These are phyloP conservation scores for Penicillium antarcticum DNA, from an alignment of 495 filamentous ascomycete genomes.

Conservation along the genomic window DNA sequence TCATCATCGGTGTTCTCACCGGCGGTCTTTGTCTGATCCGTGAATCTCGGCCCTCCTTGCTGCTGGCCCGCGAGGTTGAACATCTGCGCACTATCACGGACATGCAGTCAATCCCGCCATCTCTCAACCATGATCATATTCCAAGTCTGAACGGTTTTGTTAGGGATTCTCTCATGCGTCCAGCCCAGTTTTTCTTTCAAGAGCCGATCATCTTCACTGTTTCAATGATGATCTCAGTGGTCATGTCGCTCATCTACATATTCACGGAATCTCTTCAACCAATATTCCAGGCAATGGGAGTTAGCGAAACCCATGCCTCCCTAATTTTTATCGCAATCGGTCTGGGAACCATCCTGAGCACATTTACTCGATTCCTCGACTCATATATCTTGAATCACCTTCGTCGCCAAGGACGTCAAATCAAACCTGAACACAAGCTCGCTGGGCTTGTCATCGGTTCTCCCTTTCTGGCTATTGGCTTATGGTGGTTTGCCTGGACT, in stretches of 20 bases:
- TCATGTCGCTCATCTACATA: conserved; percentile 52
- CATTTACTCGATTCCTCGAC: conserved; percentile 44
- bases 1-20: conserved; percentile 31
- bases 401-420: conserved; percentile 18
- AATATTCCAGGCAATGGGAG: conserved; percentile 43
- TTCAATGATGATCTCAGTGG: conserved; percentile 42
- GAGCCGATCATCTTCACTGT: conserved; percentile 50
- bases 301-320: conserved; percentile 31
- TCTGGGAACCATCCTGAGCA: conserved; percentile 38
- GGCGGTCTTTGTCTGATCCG: conserved; percentile 34
- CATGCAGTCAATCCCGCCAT: conserved; percentile 19
- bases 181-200: conserved; percentile 42
- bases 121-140: conserved; percentile 41
- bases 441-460: conserved; percentile 43
- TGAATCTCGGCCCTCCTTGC: conserved; percentile 43
- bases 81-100: conserved; percentile 18
- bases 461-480: conserved; percentile 38
- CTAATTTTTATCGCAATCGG: conserved; percentile 45
- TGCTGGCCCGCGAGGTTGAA: conserved; percentile 33
- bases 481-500: conserved; percentile 55
- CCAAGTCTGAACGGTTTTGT: conserved; percentile 37
- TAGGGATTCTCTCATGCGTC: conserved; percentile 39
- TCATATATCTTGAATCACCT: conserved; percentile 24
- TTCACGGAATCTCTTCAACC: conserved; percentile 48
- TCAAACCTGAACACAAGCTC: conserved; percentile 51